A percentile compares a stretch with the other conserved stretches of the same genome.
These are phyloP conservation scores for Penicillium egyptiacum DNA, from an alignment of 495 filamentous ascomycete species.

Conservation along the genomic window DNA sequence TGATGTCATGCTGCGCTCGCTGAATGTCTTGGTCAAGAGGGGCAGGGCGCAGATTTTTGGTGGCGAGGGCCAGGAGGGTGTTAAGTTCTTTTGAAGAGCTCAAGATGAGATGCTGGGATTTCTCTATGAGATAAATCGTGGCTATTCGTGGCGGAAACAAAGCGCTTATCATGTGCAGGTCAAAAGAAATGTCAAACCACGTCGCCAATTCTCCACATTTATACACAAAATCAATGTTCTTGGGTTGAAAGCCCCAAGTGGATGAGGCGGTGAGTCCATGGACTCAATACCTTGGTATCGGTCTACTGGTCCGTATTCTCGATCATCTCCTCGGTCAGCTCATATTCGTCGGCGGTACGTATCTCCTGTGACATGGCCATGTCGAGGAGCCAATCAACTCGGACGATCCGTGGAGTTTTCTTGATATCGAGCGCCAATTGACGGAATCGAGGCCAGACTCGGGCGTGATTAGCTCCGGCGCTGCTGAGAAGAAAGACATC, in stretches of 20 bases:
- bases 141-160: constrained; percentile 31
- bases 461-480: constrained; percentile 60
- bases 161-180: constrained; percentile 15
- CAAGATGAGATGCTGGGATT: constrained; percentile 8
- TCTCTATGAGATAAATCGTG: constrained; percentile 22
- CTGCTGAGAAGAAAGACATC: constrained; percentile 79
- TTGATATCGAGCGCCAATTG: constrained; percentile 69
- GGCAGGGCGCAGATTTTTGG: constrained; percentile 95
- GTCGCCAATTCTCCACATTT: constrained; percentile 17
- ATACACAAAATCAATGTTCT: constrained; percentile 17
- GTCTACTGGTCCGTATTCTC: constrained; percentile 29
- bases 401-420: constrained; percentile 74
- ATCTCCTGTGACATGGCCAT: constrained; percentile 83
- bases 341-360: constrained; percentile 62
- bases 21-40: constrained; percentile 77
- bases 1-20: constrained; percentile 73
- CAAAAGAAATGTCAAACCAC: constrained; percentile 10
- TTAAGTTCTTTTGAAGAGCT: constrained; percentile 83
- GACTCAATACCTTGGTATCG: not conserved
- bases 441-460: constrained; percentile 77
- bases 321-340: constrained; percentile 41
- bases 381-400: constrained; percentile 84
- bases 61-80: constrained; percentile 75
- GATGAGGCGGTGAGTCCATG: not conserved
- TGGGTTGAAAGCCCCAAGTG: constrained; percentile 2